These are phyloP conservation scores for Phyllosticta ampelicida DNA, from an alignment of 2,329 filamentous ascomycete genomes.

Conservation along the genomic window DNA sequence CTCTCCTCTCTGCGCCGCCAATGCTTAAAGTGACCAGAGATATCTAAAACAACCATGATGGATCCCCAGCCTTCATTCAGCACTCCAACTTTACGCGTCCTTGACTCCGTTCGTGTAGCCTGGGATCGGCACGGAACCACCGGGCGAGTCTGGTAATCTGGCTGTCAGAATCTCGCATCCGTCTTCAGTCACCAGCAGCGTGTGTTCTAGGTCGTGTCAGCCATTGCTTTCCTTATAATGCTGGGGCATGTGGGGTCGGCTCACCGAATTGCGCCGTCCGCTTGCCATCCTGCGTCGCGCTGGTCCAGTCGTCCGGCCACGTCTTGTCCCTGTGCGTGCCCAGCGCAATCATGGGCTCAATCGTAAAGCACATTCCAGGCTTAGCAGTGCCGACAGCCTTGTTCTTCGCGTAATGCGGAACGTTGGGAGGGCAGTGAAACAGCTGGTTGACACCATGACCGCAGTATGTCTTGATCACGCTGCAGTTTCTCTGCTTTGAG, in stretches of 20 bases:
- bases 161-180: conserved; percentile 76
- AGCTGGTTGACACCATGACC: conserved; percentile 90
- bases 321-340: conserved; percentile 87
- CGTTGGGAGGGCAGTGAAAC: conserved; percentile 88
- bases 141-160: conserved; percentile 60
- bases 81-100: conserved; percentile 10
- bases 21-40: background rate
- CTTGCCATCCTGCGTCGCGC: conserved; percentile 81
- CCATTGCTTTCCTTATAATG: background rate
- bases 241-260: conserved; percentile 18
- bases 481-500: conserved; percentile 75
- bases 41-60: background rate
- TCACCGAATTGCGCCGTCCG: conserved; percentile 84
- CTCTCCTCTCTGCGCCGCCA: background rate
- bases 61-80: background rate
- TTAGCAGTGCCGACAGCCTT: conserved; percentile 93
- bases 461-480: conserved; percentile 90
- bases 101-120: conserved; percentile 16
- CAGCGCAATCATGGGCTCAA: conserved; percentile 95
- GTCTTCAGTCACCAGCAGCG: conserved; percentile 69
- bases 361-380: conserved; percentile 96
- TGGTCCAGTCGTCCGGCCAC: conserved; percentile 99
- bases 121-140: conserved; percentile 57
- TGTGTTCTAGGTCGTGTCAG: conserved; percentile 51
- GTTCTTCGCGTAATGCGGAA: conserved; percentile 97